Evolutionary conservation across 2,329 filamentous ascomycete genomes (phyloP), one percentile per base, ranked within the genome.

Genomic region (Curvularia eragrostidis): DNA sequence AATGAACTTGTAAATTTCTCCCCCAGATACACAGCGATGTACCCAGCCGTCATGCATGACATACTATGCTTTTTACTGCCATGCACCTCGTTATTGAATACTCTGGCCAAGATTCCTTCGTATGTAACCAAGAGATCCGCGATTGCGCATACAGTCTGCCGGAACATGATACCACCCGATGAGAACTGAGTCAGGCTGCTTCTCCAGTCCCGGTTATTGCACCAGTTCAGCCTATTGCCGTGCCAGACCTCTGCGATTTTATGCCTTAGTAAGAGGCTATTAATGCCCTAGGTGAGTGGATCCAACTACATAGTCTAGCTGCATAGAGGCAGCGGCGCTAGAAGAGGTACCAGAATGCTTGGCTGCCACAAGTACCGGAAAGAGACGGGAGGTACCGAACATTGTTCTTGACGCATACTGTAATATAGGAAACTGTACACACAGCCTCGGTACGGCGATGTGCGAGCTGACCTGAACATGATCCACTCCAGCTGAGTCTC

Each of bases 341-440:
- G 36, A 63, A 26, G 13, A 32, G 24, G 24, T 46, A 48, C 56
- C 46, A 52, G 10, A 44, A 51, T 41, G 38, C 42, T 42, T 49
- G 52, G 34, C 34, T 30, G 32, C 51, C 48, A n/a, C n/a, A n/a
- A n/a, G 21, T 42, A 43, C 48, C 49, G 34, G 36, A 30, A 47
- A 42, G 41, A 34, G 28, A 41, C 19, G 55, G 46, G 18, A 30
- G 32, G 44, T 50, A 18, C 51, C n/a, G 56, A 36, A 43, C 24
- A 42, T 34, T 30, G 18, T 43, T 50, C 48, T 41, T 39, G 49
- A 39, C 54, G 48, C 28, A 41, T 39, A 12, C n/a, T n/a, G n/a
- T 47, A 23, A 47, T 48, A 62, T 39, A 53, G 21, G 23, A 58
- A 47, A 12, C 59, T 49, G 38, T 51, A 58, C 26, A 54, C 23